phyloP scores from a whole-genome alignment of 352 stramenopile species.

The Thalassiosira mediterranea region DNA sequence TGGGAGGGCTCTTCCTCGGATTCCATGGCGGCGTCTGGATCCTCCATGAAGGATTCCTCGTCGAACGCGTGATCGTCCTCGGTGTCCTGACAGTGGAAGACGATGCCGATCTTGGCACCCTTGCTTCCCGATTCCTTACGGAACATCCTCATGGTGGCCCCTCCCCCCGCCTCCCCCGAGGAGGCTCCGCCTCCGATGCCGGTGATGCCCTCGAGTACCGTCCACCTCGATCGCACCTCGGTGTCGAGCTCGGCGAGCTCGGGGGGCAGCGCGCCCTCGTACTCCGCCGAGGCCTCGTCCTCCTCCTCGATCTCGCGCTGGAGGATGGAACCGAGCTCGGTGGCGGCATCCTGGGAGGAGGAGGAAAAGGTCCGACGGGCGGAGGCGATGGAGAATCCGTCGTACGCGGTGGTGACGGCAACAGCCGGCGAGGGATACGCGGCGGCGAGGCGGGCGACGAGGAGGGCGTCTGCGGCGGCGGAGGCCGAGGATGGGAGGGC shows the following conservation, averaged over 20 bases:
- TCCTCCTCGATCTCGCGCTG: conserved; percentile 59
- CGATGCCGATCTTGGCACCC: conserved; percentile 62
- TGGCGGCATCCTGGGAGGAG: too few species aligned
- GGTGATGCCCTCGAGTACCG: conserved; percentile 61
- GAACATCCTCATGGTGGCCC: conserved; percentile 41
- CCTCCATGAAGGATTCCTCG: conserved; percentile 18
- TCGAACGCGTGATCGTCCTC: conserved; percentile 49
- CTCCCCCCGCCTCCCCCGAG: conserved; percentile 41
- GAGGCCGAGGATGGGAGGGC: too few species aligned
- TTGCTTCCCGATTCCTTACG: conserved; percentile 37
- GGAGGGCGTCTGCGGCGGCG: too few species aligned
- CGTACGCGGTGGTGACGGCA: too few species aligned
- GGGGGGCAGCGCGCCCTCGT: conserved; percentile 34
- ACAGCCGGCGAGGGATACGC: too few species aligned
- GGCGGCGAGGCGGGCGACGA: too few species aligned
- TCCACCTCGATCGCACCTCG: conserved; percentile 60
- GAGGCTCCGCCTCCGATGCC: conserved; percentile 24
- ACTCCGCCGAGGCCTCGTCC: conserved; percentile 20
- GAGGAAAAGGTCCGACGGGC: too few species aligned
- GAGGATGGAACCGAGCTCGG: conserved; percentile 46
- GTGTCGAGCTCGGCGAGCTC: conserved; percentile 57
- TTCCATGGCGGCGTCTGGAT: conserved; percentile 31
- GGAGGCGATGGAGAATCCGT: too few species aligned
- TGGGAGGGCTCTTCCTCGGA: conserved; percentile 49
- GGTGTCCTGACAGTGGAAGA: conserved; percentile 79